Evolutionary conservation across 106 monocot genomes (phyloP), one percentile per base, ranked within the genome.

Genomic region (Triglochin maritima): DNA sequence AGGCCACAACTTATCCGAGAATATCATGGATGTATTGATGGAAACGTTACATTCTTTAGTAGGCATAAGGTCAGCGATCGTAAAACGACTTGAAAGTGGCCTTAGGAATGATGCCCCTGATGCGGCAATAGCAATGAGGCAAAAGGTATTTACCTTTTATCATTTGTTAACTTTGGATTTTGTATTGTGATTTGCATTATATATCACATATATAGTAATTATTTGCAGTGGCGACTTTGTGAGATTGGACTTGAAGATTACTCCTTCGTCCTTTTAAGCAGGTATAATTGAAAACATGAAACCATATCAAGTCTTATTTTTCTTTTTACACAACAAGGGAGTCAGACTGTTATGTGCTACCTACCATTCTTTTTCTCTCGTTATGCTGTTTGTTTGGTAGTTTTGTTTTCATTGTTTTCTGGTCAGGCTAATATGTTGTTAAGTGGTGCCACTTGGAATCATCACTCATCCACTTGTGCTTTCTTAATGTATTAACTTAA

Each of bases 191-290:
- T 55, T 60, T 50, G 49, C 16, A 29, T 29, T 29, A 29, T 29
- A 29, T 29, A 29, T 29, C 29, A 29, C 29, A 29, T 29, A 29
- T 29, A 29, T 29, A 65, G 53, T 64, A 17, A 42, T 60, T 43
- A 4, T 79, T 68, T 78, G 58, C 49, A 93, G 87, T 95, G 94
- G 90, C 90, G 94, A 17, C 77, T 95, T 3, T 87, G 85, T 81
- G 94, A 95, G 74, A 90, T 95, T 71, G 87, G 90, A 44, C 90
- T 95, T 47, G 94, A 95, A 66, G 87, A 95, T 63, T 95, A 90
- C 65, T 90, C 90, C 5, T 95, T 95, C 72, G 87, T 95, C 81
- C 83, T 95, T 44, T 68, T 95, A 72, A 95, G 94, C 85, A 84
- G 90, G 94, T 92, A 69, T 1, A 7, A 50, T 42, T 54, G 17